Base-by-base conservation (phyloP, 441 rosid species). In the Adansonia gregorii region DNA sequence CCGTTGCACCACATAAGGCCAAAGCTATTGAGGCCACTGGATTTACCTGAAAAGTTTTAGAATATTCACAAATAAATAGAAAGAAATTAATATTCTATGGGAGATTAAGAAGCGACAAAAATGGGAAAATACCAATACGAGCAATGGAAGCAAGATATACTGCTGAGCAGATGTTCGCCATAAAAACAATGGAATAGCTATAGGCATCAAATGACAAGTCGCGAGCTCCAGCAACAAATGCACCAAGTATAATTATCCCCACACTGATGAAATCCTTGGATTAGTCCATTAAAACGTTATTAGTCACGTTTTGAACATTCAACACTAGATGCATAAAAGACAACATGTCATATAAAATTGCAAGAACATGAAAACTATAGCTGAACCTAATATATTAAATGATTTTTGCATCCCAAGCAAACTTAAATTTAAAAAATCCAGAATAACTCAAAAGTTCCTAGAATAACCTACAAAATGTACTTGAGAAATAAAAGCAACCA, bases 1-100 rank as follows among this genome's bases (percentile, higher is more conserved):
- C 90, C 90, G 71, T 85, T 87, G 79, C 90, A 87, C 90, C 90
- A 85, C 88, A 87, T 87, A 60, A 87, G 84, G 71, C 87, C 90
- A 84, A 87, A 87, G 84, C 84, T 87, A 75, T 83, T 87, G 66
- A 87, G 86, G 74, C 90, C 88, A 68, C 88, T 81, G 31, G 90
- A 79, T 84, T 86, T 87, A 52, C 88, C 90, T 82, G 78, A 70
- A 78, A 80, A 8, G 0, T 20, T 72, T 65, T 15, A 58, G 20
- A 79, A 35, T 2, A 24, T 17, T 75, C 45, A 78, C 19, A 51
- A 56, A 27, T 24, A 59, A 58, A 31, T 49, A 4, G 22, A 67
- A 61, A 76, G 31, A 45, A 52, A 48, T 41, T 72, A 41, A 74
- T 2, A 54, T 45, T 41, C 63, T 4, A 45, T 60, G 49, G 46